Evolutionary conservation across 169 alveolate species (phyloP), one percentile per base, ranked within the genome.

Genomic region (Plasmodium cynomolgi): DNA sequence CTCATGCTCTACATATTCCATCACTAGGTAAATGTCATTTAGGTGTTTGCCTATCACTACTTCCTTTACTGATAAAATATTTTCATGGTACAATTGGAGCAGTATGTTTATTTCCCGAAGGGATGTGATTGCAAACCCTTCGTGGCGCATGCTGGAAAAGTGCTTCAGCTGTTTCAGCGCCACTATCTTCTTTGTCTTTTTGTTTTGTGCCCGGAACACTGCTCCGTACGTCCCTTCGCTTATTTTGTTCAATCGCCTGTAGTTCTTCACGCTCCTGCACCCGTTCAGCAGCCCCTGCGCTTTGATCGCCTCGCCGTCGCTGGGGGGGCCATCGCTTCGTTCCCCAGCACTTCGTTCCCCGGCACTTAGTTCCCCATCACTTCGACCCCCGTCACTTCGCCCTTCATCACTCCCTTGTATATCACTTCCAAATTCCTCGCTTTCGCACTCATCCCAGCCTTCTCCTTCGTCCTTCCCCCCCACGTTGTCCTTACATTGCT

Each of bases 1-100:
- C 84, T 99, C 99, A 93, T 99, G 99, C 81, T 99, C 99, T 93
- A 98, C 97, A 92, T 98, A 98, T 94, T 99, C 99, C 99, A 99
- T 98, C 1, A 98, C 99, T 97, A 97, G 92, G 84, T 95, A 97
- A 77, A 95, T 96, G 72, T 97, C 97, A 85, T 97, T 97, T 54
- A 92, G 96, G 83, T 92, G 96, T 29, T 96, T 96, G 37, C 97
- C 98, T 39, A 97, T 97, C 41, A 97, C 98, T 17, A 99, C 98
- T 88, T 99, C 99, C 91, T 97, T 97, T 54, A 99, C 97, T 44
- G 95, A 95, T 44, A 98, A 97, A 39, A 99, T 97, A 96, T 99
- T 98, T 11, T 98, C 99, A 94, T 98, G 99, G 20, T 95, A 90
- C 20, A 98, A 95, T 93, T 98, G 99, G 54, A 99, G 97, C 50